Evolutionary conservation across 2,329 filamentous ascomycete species (phyloP).

Genomic region (Rhinocladiella similis): DNA sequence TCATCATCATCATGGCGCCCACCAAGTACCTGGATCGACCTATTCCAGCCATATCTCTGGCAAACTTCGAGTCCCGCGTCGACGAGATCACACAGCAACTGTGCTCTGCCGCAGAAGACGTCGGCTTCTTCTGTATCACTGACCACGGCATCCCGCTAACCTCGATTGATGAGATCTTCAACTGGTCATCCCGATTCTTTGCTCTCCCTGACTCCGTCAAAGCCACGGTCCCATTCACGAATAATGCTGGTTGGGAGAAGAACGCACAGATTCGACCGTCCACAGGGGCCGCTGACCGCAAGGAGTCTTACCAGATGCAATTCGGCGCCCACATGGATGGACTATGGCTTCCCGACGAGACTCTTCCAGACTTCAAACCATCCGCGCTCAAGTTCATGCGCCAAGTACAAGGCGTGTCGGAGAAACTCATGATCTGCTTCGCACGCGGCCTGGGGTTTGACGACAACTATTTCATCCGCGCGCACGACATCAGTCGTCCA

Average conservation of each 20-base stretch:
- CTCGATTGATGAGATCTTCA: constrained; percentile 55
- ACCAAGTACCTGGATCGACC: constrained; percentile 43
- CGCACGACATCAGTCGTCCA: constrained; percentile 51
- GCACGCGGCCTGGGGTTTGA: constrained; percentile 57
- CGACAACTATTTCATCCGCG: constrained; percentile 56
- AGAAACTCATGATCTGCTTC: constrained; percentile 59
- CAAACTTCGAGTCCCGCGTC: constrained; percentile 53
- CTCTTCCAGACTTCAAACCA: constrained; percentile 51
- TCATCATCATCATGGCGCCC: too few species aligned
- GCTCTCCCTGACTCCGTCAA: constrained; percentile 54
- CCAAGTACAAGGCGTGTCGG: constrained; percentile 52
- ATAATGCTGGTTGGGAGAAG: constrained; percentile 63
- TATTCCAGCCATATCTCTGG: constrained; percentile 56
- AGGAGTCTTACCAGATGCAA: constrained; percentile 64
- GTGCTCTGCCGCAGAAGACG: constrained; percentile 55
- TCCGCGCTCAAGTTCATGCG: constrained; percentile 54
- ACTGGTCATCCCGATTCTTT: constrained; percentile 55
- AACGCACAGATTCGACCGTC: constrained; percentile 59
- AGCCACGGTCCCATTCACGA: constrained; percentile 47
- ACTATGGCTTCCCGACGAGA: constrained; percentile 51
- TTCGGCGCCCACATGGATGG: constrained; percentile 55
- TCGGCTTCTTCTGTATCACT: constrained; percentile 59
- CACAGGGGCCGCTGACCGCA: constrained; percentile 58
- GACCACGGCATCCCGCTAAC: constrained; percentile 53
- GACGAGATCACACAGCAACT: constrained; percentile 55